phyloP scores from a whole-genome alignment of 176 grass and related monocot genomes.

The Zoysia japonica region DNA sequence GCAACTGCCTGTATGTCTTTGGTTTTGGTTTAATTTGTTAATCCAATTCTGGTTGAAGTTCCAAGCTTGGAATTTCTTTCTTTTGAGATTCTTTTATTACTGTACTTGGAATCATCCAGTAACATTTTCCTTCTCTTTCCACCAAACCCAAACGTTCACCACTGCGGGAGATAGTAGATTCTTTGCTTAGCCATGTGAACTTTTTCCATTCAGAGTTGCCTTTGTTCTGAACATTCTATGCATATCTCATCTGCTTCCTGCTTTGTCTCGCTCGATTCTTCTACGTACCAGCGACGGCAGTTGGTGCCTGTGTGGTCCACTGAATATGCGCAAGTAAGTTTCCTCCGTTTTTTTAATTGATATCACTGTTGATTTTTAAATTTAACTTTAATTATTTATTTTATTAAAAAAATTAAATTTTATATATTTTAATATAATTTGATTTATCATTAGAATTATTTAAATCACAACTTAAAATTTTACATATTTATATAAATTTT shows the following conservation, averaged over 20 bases:
- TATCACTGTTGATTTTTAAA: too few species aligned
- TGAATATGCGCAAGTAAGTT: background rate
- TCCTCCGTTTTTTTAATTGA: too few species aligned
- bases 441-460: too few species aligned
- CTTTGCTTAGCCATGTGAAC: background rate
- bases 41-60: background rate
- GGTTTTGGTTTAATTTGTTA: background rate
- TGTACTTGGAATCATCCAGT: background rate
- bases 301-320: conserved; percentile 1
- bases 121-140: background rate
- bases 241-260: too few species aligned
- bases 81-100: background rate
- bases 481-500: too few species aligned
- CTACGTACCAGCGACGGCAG: background rate
- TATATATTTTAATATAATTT: too few species aligned
- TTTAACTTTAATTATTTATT: too few species aligned
- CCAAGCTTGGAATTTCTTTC: background rate
- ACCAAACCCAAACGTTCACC: background rate
- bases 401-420: too few species aligned
- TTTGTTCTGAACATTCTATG: background rate
- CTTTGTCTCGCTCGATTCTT: background rate
- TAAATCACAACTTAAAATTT: too few species aligned
- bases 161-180: background rate
- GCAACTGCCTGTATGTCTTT: background rate
- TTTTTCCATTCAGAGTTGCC: background rate